Percentiles rank a stretch among this genome's conserved stretches.
These are phyloP conservation scores for Knufia petricola DNA, from an alignment of 2,329 filamentous ascomycete genomes.

Conservation along the genomic window DNA sequence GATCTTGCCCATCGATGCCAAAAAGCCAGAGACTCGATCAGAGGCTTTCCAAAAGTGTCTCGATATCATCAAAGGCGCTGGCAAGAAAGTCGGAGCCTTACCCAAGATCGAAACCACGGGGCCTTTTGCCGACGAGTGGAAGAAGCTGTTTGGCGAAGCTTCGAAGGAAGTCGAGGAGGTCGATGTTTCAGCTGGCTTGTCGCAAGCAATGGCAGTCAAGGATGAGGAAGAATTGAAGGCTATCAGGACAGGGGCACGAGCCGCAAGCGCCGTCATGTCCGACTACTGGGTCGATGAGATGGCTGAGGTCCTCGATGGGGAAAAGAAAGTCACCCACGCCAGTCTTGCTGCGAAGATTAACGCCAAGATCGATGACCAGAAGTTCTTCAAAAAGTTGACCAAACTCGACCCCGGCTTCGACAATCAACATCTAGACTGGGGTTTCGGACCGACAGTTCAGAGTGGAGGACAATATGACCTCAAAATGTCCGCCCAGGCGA, in stretches of 20 bases:
- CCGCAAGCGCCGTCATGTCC: conserved; percentile 87
- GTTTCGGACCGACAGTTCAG: conserved; percentile 79
- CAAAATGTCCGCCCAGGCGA: conserved; percentile 66
- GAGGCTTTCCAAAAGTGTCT: conserved; percentile 79
- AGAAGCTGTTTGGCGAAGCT: conserved; percentile 65
- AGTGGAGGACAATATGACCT: conserved; percentile 94
- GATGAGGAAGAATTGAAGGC: conserved; percentile 90
- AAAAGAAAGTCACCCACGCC: conserved; percentile 93
- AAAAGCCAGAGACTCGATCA: conserved; percentile 82
- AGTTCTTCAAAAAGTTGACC: conserved; percentile 78
- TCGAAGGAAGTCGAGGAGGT: conserved; percentile 82
- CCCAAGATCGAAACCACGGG: conserved; percentile 76
- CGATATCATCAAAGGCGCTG: conserved; percentile 76
- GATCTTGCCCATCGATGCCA: conserved; percentile 71
- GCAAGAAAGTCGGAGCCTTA: conserved; percentile 83
- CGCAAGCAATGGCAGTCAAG: conserved; percentile 81
- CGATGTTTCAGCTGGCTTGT: conserved; percentile 74
- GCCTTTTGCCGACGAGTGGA: conserved; percentile 95
- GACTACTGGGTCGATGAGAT: conserved; percentile 98
- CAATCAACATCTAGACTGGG: conserved; percentile 83
- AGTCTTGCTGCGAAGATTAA: conserved; percentile 77
- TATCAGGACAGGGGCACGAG: conserved; percentile 88
- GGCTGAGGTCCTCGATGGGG: conserved; percentile 88
- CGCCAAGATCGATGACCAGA: conserved; percentile 81
- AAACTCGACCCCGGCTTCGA: conserved; percentile 86